Conservation (phyloP, 2,329 filamentous ascomycete species). For the Coniella lustricola region DNA sequence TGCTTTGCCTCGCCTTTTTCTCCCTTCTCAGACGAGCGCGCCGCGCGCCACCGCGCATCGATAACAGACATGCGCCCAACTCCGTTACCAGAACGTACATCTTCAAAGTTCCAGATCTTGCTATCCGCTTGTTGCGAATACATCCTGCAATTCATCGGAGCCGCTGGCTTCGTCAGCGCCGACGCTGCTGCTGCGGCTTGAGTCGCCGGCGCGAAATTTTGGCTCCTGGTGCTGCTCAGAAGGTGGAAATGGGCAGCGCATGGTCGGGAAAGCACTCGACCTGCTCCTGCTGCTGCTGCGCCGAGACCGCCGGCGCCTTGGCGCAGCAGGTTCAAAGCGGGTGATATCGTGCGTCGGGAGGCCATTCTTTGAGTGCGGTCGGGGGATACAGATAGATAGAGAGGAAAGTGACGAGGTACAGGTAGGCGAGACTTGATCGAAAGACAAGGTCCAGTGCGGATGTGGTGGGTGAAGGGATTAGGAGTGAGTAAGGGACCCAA, state of each 20-base stretch:
- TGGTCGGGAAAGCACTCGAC: not conserved
- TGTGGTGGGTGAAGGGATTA: too few relatives aligned
- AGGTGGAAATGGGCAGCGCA: not conserved
- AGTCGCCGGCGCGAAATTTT: not conserved
- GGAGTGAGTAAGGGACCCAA: too few relatives aligned
- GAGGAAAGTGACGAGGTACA: not conserved
- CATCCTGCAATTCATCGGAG: not conserved
- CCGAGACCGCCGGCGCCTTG: constrained; percentile 1
- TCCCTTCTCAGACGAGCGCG: not conserved
- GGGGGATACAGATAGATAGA: not conserved
- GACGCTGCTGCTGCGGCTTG: not conserved
- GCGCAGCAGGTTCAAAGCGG: constrained; percentile 7
- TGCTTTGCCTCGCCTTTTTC: not conserved
- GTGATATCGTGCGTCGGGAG: constrained; percentile 4
- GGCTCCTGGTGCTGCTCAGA: not conserved
- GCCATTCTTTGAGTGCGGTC: constrained; percentile 4
- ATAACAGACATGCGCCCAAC: too few relatives aligned
- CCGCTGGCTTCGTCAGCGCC: not conserved
- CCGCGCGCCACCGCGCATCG: too few relatives aligned
- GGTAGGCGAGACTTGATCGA: too few relatives aligned
- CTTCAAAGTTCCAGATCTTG: constrained; percentile 43
- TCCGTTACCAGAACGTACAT: too few relatives aligned
- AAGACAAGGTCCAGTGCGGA: too few relatives aligned
- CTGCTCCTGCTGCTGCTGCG: not conserved
- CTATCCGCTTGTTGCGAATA: constrained; percentile 26